Evolutionary conservation across 495 filamentous ascomycete genomes (phyloP).

Genomic region (Aspergillus nidulans): DNA sequence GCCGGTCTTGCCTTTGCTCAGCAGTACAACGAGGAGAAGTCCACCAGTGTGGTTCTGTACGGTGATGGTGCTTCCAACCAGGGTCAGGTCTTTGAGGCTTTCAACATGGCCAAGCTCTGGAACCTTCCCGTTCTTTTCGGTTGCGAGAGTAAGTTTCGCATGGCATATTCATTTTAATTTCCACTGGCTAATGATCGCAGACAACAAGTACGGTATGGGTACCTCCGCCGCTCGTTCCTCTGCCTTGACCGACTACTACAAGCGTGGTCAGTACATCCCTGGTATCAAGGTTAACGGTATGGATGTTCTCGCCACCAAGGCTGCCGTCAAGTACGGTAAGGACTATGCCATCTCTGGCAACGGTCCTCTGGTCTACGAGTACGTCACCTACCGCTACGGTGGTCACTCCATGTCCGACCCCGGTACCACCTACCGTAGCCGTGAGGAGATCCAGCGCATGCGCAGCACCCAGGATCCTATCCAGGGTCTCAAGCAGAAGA

Average conservation of each 20-base stretch:
- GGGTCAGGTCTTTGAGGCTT: constrained; percentile 98
- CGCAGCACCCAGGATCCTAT: constrained; percentile 97
- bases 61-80: constrained; percentile 98
- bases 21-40: constrained; percentile 81
- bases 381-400: constrained; percentile 98
- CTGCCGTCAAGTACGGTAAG: constrained; percentile 88
- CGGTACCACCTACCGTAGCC: constrained; percentile 97
- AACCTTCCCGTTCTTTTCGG: constrained; percentile 91
- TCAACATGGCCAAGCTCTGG: constrained; percentile 99
- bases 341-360: constrained; percentile 74
- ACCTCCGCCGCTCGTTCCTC: constrained; percentile 91
- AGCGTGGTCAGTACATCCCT: constrained; percentile 99
- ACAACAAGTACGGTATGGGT: constrained; percentile 99
- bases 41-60: constrained; percentile 84
- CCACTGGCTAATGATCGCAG: constrained; percentile 41
- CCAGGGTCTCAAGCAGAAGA: constrained; percentile 94
- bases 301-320: constrained; percentile 98
- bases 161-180: not conserved
- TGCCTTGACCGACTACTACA: constrained; percentile 98
- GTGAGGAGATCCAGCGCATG: constrained; percentile 99
- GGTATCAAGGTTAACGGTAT: constrained; percentile 99
- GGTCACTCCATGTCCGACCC: constrained; percentile 99
- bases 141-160: constrained; percentile 83
- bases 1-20: constrained; percentile 96
- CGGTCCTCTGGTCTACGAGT: constrained; percentile 93